Base-by-base conservation (phyloP, 352 stramenopile genomes). In the Thalassiosira gravida region DNA sequence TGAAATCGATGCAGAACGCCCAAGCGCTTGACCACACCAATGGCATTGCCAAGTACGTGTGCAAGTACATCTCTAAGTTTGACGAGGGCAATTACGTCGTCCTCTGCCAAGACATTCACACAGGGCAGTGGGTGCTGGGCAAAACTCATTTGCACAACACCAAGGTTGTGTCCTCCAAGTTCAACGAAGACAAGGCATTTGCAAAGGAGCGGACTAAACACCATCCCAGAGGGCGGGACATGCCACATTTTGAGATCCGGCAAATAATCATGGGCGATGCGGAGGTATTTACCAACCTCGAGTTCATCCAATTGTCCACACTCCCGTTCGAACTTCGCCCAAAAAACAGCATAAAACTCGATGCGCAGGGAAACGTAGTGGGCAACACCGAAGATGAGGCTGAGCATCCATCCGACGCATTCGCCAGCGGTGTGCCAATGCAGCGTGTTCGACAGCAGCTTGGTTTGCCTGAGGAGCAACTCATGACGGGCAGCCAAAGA, bases 61-160 rank as follows among this genome's bases (percentile, higher is more conserved):
- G 69, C 0, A 82, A 82, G 47, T 82, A 82, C 58, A 44, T 70
- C 53, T 25, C 8, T 16, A 82, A 82, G 49, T 56, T 82, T 42
- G 65, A 82, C 65, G 5, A 65, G 16, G 24, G 25, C 13, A 74
- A 82, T 16, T n/a, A 25, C 13, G 57, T 73, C 13, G 49, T 13
- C 8, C 13, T 35, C 7, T 35, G 20, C 11, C 6, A 35, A 39
- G 66, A 82, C 44, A 16, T 27, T 55, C 30, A 53, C n/a, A 72
- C n/a, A n/a, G 73, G 59, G 42, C 16, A 25, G 6, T 25, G 14
- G 16, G 18, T 30, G 3, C 16, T 55, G 3, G 47, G 47, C 18
- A 30, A 25, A 14, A 29, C 14, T 3, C 18, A 67, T 67, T 30
- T 82, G 20, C 73, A 82, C 47, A 82, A 82, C 20, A 82, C 73